phyloP scores from a whole-genome alignment of 2,329 filamentous ascomycete genomes.

The Venturia pyrina region DNA sequence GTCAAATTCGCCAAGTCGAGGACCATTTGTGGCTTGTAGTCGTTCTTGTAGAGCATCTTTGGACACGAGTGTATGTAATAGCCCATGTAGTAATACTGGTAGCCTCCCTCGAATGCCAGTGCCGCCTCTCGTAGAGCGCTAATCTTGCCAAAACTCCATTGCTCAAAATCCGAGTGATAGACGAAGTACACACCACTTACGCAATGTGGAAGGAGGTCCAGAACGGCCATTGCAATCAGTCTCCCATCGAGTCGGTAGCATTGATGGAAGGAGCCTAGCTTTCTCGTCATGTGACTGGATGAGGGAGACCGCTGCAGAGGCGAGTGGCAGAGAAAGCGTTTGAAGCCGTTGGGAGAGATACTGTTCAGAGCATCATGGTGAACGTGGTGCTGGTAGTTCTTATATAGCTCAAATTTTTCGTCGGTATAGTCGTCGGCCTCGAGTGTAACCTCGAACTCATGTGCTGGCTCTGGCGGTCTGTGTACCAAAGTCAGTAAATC shows the following conservation, averaged over 20 bases:
- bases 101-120: constrained; percentile 57
- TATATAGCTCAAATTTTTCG: constrained; percentile 64
- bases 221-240: constrained; percentile 64
- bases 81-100: constrained; percentile 72
- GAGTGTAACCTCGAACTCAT: constrained; percentile 58
- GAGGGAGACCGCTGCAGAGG: constrained; percentile 42
- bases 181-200: constrained; percentile 79
- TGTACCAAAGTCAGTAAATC: too few species aligned
- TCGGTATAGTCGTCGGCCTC: constrained; percentile 62
- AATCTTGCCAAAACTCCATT: constrained; percentile 63
- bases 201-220: constrained; percentile 66
- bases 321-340: constrained; percentile 63
- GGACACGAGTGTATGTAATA: constrained; percentile 73
- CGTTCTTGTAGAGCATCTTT: constrained; percentile 80
- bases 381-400: constrained; percentile 65
- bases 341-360: constrained; percentile 54
- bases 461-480: constrained; percentile 52
- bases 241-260: constrained; percentile 70
- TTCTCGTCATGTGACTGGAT: constrained; percentile 26
- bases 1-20: constrained; percentile 36
- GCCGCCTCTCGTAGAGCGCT: constrained; percentile 65
- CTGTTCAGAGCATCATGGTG: constrained; percentile 55
- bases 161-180: constrained; percentile 65
- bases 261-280: constrained; percentile 68
- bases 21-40: constrained; percentile 65